These are phyloP conservation scores for Tricladium varicosporioides DNA, from an alignment of 2,329 filamentous ascomycete species.

Conservation along the genomic window DNA sequence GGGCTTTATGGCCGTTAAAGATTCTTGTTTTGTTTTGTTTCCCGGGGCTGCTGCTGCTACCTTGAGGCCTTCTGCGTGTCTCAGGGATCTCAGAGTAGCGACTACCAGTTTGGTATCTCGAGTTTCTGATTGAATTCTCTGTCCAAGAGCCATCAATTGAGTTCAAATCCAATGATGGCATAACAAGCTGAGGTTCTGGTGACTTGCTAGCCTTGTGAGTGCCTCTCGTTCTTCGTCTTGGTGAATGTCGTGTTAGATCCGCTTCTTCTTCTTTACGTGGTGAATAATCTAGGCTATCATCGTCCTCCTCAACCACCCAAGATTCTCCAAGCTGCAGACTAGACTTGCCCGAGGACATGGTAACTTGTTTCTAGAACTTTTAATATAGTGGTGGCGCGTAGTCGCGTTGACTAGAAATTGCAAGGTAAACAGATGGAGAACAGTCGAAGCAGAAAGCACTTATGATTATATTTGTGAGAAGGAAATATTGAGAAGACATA, in stretches of 20 bases:
- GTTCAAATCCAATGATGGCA: conserved; percentile 32
- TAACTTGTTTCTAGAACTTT: neutral
- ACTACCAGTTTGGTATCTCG: conserved; percentile 13
- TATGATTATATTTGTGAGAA: too few species aligned
- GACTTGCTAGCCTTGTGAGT: conserved; percentile 21
- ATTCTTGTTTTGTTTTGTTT: conserved; percentile 18
- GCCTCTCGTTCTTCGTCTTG: conserved; percentile 21
- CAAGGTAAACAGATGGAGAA: neutral
- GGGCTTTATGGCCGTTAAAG: neutral
- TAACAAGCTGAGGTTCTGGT: conserved; percentile 33
- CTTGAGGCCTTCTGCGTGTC: conserved; percentile 18
- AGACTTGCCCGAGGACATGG: conserved; percentile 22
- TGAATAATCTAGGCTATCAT: conserved; percentile 22
- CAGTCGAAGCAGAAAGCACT: neutral
- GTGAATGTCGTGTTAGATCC: conserved; percentile 6
- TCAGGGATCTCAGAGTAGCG: conserved; percentile 16
- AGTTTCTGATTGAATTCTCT: conserved; percentile 21
- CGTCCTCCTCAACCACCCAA: conserved; percentile 33
- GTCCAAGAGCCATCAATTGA: conserved; percentile 32
- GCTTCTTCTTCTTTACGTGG: conserved; percentile 21
- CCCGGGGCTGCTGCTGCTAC: conserved; percentile 24
- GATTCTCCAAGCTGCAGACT: conserved; percentile 30
- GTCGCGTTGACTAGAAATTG: too few species aligned
- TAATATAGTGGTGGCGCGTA: neutral
- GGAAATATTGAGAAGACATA: neutral